Evolutionary conservation across 257 asterid genomes (phyloP).

Genomic region (Ocimum tenuiflorum): DNA sequence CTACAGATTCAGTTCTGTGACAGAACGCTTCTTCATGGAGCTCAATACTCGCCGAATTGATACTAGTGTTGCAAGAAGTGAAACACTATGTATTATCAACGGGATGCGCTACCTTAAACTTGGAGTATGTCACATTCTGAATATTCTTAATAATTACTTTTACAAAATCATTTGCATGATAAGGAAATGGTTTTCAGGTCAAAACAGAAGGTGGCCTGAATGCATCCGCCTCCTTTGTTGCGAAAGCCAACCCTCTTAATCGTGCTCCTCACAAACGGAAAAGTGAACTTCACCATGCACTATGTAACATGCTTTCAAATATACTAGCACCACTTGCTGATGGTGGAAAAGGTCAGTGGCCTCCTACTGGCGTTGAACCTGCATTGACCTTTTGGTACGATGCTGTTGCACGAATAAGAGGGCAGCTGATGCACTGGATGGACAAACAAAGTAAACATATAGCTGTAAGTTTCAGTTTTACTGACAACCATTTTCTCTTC

Average conservation of each 20-base stretch:
- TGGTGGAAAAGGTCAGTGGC: conserved; percentile 97
- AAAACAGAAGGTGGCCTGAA: conserved; percentile 93
- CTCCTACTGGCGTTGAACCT: conserved; percentile 90
- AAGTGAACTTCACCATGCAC: conserved; percentile 96
- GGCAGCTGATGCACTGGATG: conserved; percentile 91
- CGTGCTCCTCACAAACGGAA: conserved; percentile 96
- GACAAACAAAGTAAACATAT: conserved; percentile 98
- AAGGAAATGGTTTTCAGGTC: conserved; percentile 54
- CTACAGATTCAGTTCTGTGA: conserved; percentile 93
- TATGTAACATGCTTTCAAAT: conserved; percentile 98
- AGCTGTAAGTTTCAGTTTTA: conserved; percentile 53
- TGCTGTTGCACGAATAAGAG: conserved; percentile 92
- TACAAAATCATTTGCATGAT: conserved; percentile 25
- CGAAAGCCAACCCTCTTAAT: conserved; percentile 93
- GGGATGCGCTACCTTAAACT: conserved; percentile 99
- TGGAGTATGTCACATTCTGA: conserved; percentile 68
- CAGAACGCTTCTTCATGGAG: conserved; percentile 99
- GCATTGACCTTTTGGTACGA: conserved; percentile 97
- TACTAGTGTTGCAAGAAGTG: conserved; percentile 87
- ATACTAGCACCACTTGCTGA: conserved; percentile 95
- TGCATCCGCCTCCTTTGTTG: conserved; percentile 98
- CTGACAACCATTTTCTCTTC: neutral
- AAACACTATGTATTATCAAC: conserved; percentile 88
- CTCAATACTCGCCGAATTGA: conserved; percentile 90
- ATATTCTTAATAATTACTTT: conserved; percentile 16